Percentiles rank a stretch among this genome's conserved stretches.
Evolutionary conservation across 2,329 filamentous ascomycete genomes (phyloP).

Genomic region (Aspergillus transmontanensis): DNA sequence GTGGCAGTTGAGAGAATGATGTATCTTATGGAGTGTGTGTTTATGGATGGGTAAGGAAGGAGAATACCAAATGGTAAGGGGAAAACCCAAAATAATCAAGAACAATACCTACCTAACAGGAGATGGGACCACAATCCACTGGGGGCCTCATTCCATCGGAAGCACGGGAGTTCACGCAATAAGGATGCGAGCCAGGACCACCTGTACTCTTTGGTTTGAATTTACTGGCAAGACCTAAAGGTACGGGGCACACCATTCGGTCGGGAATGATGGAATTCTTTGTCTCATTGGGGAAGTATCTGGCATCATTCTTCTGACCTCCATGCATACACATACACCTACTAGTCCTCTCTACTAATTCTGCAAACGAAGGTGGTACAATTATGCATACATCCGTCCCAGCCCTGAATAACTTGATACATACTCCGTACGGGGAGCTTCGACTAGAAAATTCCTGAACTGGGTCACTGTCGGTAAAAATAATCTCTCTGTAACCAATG

Average conservation of each 20-base stretch:
- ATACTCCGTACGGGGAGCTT: background rate
- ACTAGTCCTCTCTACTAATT: background rate
- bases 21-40: background rate
- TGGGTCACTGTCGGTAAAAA: background rate
- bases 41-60: background rate
- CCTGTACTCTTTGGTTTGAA: background rate
- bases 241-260: background rate
- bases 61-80: background rate
- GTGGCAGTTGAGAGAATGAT: no score
- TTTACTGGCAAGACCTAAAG: background rate
- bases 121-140: constrained; percentile 1
- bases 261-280: background rate
- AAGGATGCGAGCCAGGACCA: constrained; percentile 1
- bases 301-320: background rate
- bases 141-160: constrained; percentile 2
- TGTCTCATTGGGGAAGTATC: background rate
- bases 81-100: background rate
- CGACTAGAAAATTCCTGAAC: background rate
- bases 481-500: constrained; percentile 5
- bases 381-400: constrained; percentile 5
- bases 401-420: background rate
- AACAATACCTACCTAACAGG: background rate
- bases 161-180: constrained; percentile 3
- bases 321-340: background rate
- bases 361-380: background rate